Evolutionary conservation across 345 rosid genomes (phyloP).

Genomic region (Camelina hispida): DNA sequence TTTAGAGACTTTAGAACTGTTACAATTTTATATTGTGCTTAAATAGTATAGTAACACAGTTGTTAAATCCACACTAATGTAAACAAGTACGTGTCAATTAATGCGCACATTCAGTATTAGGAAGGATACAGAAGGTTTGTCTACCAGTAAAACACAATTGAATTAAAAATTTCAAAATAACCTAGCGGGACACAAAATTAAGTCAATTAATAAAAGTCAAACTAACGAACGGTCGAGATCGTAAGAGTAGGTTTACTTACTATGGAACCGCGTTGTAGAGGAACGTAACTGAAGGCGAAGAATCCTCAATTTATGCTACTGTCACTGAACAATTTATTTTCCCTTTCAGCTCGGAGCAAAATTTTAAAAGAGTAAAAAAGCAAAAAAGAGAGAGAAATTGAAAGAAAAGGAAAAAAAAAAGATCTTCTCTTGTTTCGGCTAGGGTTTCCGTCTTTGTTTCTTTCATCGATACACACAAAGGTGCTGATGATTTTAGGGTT

Average conservation of each 20-base stretch:
- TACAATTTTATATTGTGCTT: too few species aligned
- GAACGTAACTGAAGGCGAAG: neutral
- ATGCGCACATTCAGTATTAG: slow-evolving; percentile 6
- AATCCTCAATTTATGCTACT: slow-evolving; percentile 5
- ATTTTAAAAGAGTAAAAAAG: neutral
- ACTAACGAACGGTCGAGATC: slow-evolving; percentile 13
- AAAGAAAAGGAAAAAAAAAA: neutral
- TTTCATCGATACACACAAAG: slow-evolving; percentile 2
- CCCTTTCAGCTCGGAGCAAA: neutral
- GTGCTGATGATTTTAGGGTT: slow-evolving; percentile 28
- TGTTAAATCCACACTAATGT: neutral
- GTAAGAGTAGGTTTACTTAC: neutral
- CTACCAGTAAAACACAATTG: slow-evolving; percentile 20
- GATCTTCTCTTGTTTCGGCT: slow-evolving; percentile 5
- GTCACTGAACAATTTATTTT: neutral
- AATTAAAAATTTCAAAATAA: slow-evolving; percentile 24
- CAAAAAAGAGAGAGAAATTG: neutral
- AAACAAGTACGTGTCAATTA: slow-evolving; percentile 31
- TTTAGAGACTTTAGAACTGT: too few species aligned
- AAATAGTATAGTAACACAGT: neutral
- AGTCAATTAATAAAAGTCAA: neutral
- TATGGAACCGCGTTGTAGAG: neutral
- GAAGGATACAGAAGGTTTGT: slow-evolving; percentile 16
- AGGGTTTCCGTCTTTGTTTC: slow-evolving; percentile 33
- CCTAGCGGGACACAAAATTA: slow-evolving; percentile 12